Percentiles rank a stretch among this genome's conserved stretches.
Evolutionary conservation across 2,329 filamentous ascomycete genomes (phyloP).

Genomic region (Cercospora sp.): DNA sequence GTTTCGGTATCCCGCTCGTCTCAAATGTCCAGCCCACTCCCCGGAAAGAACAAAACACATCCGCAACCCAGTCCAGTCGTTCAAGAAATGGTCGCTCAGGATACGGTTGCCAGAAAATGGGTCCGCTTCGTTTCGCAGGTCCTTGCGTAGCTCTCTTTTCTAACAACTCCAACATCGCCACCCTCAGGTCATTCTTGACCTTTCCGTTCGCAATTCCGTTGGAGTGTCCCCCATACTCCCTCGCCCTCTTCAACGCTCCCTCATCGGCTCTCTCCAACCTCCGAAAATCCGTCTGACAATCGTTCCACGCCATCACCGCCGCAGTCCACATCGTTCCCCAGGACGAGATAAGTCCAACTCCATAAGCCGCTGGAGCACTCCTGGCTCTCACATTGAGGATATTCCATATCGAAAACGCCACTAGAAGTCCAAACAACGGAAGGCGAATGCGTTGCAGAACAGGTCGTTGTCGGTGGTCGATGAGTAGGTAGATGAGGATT

Average conservation of each 20-base stretch:
- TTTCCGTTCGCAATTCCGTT: no score
- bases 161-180: neutral
- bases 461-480: conserved; percentile 49
- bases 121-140: conserved; percentile 22
- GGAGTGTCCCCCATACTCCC: no score
- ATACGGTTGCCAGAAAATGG: conserved; percentile 56
- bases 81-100: conserved; percentile 50
- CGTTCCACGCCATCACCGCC: conserved; percentile 56
- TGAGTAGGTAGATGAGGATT: conserved; percentile 52
- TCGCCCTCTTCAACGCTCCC: neutral
- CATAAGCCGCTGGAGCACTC: conserved; percentile 54
- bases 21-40: conserved; percentile 63
- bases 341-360: conserved; percentile 54
- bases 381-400: conserved; percentile 50
- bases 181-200: no score
- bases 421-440: conserved; percentile 47
- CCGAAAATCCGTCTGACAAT: conserved; percentile 56
- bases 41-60: conserved; percentile 59
- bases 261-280: conserved; percentile 52
- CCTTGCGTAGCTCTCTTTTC: conserved; percentile 8
- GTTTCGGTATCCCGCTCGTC: conserved; percentile 51
- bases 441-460: conserved; percentile 47
- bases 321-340: conserved; percentile 58
- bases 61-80: conserved; percentile 59
- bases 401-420: conserved; percentile 47